Conservation (phyloP, 2,329 filamentous ascomycete species). For the Phaeophleospora eucalypticola region DNA sequence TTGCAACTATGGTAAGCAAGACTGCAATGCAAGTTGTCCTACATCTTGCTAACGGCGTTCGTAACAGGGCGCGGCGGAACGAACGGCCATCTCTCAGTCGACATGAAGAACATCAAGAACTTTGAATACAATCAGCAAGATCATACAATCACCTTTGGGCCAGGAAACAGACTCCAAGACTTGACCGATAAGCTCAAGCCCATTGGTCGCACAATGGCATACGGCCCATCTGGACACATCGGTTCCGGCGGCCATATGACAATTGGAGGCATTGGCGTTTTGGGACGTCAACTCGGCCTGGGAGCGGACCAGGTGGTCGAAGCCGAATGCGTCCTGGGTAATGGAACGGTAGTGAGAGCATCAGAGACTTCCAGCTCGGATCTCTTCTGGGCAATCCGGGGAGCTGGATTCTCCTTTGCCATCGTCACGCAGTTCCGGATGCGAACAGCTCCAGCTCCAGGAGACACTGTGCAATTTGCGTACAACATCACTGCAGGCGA, state of each 20-base stretch:
- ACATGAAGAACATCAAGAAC: constrained; percentile 15
- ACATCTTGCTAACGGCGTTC: not conserved
- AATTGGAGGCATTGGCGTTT: constrained; percentile 33
- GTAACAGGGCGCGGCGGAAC: constrained; percentile 14
- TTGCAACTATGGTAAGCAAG: constrained; percentile 11
- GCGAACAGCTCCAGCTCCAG: constrained; percentile 24
- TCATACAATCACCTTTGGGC: constrained; percentile 13
- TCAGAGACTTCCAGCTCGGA: constrained; percentile 31
- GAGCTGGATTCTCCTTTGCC: constrained; percentile 26
- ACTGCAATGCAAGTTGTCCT: not conserved
- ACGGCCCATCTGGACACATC: constrained; percentile 13
- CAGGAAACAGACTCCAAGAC: constrained; percentile 14
- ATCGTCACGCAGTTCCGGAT: constrained; percentile 27
- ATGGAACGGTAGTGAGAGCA: constrained; percentile 35
- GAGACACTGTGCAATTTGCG: constrained; percentile 17
- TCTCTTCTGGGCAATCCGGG: constrained; percentile 29
- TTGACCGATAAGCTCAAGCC: constrained; percentile 8
- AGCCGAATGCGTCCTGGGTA: constrained; percentile 38
- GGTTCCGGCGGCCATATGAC: constrained; percentile 19
- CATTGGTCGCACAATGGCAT: constrained; percentile 12
- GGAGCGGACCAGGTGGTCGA: constrained; percentile 47
- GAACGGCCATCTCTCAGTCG: constrained; percentile 12
- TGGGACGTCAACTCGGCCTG: constrained; percentile 54
- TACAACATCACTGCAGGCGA: constrained; percentile 19
- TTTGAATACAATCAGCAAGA: constrained; percentile 11